A percentile compares a stretch with the other conserved stretches of the same genome.
Evolutionary conservation across 2,329 filamentous ascomycete genomes (phyloP).

Genomic region (Lasiodiplodia hormozganensis): DNA sequence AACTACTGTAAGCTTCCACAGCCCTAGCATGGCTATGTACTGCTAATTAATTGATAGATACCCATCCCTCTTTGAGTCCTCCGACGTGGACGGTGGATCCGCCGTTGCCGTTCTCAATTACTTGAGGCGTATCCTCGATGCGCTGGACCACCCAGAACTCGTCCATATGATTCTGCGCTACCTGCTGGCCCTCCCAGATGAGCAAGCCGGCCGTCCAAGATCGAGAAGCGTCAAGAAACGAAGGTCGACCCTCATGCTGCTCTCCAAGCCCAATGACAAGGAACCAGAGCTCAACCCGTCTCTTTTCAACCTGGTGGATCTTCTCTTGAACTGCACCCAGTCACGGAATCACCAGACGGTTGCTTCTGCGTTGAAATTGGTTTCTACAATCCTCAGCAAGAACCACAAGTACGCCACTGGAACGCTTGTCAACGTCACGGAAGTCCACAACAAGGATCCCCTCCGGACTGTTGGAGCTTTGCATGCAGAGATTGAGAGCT

Average conservation of each 20-base stretch:
- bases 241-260: slow-evolving; percentile 86
- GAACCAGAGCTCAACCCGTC: slow-evolving; percentile 80
- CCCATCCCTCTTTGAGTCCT: slow-evolving; percentile 93
- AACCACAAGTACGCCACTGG: slow-evolving; percentile 87
- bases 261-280: slow-evolving; percentile 78
- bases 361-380: slow-evolving; percentile 83
- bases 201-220: slow-evolving; percentile 31
- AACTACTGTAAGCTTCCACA: slow-evolving; percentile 72
- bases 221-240: slow-evolving; percentile 74
- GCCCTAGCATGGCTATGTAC: slow-evolving; percentile 21
- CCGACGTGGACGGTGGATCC: slow-evolving; percentile 94
- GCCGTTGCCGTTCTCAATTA: slow-evolving; percentile 96
- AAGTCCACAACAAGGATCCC: slow-evolving; percentile 60
- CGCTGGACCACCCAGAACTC: slow-evolving; percentile 90
- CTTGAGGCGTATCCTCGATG: slow-evolving; percentile 86
- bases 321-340: slow-evolving; percentile 82
- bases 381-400: slow-evolving; percentile 83
- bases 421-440: slow-evolving; percentile 74
- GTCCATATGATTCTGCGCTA: slow-evolving; percentile 94
- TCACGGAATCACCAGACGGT: slow-evolving; percentile 90
- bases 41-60: slow-evolving; percentile 64
- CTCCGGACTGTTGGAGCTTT: slow-evolving; percentile 76
- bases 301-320: slow-evolving; percentile 91
- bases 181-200: slow-evolving; percentile 79
- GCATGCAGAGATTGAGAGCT: slow-evolving; percentile 74